Evolutionary conservation across 495 filamentous ascomycete species (phyloP), one percentile per base, ranked within the genome.

Genomic region (Physcia stellaris): DNA sequence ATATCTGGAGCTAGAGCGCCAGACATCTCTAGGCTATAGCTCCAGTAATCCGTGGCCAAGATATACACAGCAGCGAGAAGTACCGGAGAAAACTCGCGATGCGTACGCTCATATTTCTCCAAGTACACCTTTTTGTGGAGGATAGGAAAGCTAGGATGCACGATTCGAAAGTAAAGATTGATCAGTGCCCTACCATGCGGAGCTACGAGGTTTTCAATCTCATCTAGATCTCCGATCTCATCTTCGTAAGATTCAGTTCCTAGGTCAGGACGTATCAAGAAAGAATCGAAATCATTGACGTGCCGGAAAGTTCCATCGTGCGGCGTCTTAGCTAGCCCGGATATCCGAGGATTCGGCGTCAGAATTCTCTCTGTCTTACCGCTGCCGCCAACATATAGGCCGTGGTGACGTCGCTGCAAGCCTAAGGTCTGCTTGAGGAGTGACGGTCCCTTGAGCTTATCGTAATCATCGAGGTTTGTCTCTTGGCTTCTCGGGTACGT

Each of bases 61-160:
- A 86, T 72, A 49, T 90, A 90, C 43, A 90, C 75, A 32, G 80
- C 82, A n/a, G 84, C 83, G 12, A 90, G 62, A 5, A 87, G 66
- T 3, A 80, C 68, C 18, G 84, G 79, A 17, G 80, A 80, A 53
- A 87, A 83, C 41, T 84, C 76, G 22, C 71, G 72, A 53, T 83
- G 69, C 15, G 75, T 73, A 35, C 76, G 71, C 17, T 75, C 67
- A 53, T 86, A 81, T 57, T 84, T 82, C 47, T 86, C 80, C 47
- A 80, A 65, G 48, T 84, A 88, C 30, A 85, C 72, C 24, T 67
- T 68, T 60, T 83, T 83, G 47, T 87, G 77, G 30, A 90, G 60
- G 43, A 90, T 82, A n/a, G 83, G 84, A 47, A 86, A 86, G 43
- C 67, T 79, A 2, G 80, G 80, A 50, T 90, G 83, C 23, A 90